phyloP scores from a whole-genome alignment of 2,329 filamentous ascomycete species.

The Simplicillium sp. region DNA sequence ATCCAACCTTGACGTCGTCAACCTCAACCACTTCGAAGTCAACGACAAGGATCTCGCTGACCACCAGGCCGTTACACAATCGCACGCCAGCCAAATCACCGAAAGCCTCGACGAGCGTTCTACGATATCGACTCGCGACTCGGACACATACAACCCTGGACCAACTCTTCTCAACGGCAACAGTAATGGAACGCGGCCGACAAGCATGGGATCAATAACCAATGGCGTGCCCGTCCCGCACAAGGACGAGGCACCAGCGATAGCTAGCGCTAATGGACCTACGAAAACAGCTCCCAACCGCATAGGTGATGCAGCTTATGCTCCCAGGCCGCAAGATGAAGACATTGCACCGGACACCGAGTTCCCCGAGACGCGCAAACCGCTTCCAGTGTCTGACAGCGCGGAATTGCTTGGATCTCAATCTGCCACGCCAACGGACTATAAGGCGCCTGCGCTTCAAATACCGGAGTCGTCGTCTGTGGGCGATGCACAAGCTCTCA shows the following conservation, averaged over 20 bases:
- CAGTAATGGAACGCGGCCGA: constrained; percentile 25
- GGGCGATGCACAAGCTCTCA: too few relatives aligned
- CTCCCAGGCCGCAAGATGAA: too few relatives aligned
- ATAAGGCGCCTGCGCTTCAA: too few relatives aligned
- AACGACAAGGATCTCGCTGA: constrained; percentile 23
- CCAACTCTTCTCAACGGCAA: constrained; percentile 33
- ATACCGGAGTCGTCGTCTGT: too few relatives aligned
- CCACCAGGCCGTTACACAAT: constrained; percentile 25
- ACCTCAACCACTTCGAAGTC: constrained; percentile 31
- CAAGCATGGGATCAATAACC: constrained; percentile 50
- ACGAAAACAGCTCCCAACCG: constrained; percentile 7
- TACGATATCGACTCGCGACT: constrained; percentile 42
- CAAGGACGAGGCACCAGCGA: constrained; percentile 16
- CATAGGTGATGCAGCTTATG: constrained; percentile 1
- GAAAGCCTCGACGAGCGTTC: constrained; percentile 47
- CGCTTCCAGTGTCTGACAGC: too few relatives aligned
- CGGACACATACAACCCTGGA: constrained; percentile 37
- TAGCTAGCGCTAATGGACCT: neutral
- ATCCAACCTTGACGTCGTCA: constrained; percentile 31
- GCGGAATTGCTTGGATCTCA: too few relatives aligned
- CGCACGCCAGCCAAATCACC: constrained; percentile 36
- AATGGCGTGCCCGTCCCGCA: constrained; percentile 40
- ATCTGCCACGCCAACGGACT: too few relatives aligned
- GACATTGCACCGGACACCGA: constrained; percentile 15
- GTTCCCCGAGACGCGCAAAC: constrained; percentile 1